These are phyloP conservation scores for Takakia lepidozioides DNA, from an alignment of 225 moss, liverwort and hornwort species.

Conservation along the genomic window DNA sequence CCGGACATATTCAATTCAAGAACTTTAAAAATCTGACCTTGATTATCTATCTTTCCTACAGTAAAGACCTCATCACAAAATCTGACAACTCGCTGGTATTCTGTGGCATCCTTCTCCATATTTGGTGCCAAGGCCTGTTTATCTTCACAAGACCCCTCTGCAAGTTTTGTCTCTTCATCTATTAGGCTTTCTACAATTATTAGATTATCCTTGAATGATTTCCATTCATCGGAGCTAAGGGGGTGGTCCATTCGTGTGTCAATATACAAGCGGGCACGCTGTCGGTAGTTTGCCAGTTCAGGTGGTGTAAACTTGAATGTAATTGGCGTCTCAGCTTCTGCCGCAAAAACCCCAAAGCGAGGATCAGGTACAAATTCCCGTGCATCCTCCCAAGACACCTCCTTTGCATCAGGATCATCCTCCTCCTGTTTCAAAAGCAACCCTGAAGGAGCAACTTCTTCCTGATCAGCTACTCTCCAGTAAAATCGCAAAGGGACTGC, in stretches of 20 bases:
- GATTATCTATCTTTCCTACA: slow-evolving; percentile 51
- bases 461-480: slow-evolving; percentile 17
- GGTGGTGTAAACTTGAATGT: slow-evolving; percentile 45
- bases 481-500: slow-evolving; percentile 28
- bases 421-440: slow-evolving; percentile 16
- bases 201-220: slow-evolving; percentile 42
- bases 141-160: too few relatives aligned
- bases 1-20: slow-evolving; percentile 52
- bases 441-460: neutral
- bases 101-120: too few relatives aligned
- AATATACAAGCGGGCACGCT: slow-evolving; percentile 45
- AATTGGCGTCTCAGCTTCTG: slow-evolving; percentile 22
- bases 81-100: slow-evolving; percentile 3
- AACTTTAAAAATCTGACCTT: slow-evolving; percentile 47
- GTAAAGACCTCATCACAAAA: slow-evolving; percentile 32
- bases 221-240: slow-evolving; percentile 48
- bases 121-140: too few relatives aligned
- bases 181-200: slow-evolving; percentile 36
- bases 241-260: slow-evolving; percentile 55
- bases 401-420: slow-evolving; percentile 13
- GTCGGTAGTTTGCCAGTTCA: slow-evolving; percentile 31
- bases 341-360: slow-evolving; percentile 45
- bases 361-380: slow-evolving; percentile 31
- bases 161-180: neutral
- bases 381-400: slow-evolving; percentile 17